Percentiles rank a stretch among this genome's conserved stretches.
Conservation (phyloP, 2,329 filamentous ascomycete genomes). For the Cordyceps javanica region DNA sequence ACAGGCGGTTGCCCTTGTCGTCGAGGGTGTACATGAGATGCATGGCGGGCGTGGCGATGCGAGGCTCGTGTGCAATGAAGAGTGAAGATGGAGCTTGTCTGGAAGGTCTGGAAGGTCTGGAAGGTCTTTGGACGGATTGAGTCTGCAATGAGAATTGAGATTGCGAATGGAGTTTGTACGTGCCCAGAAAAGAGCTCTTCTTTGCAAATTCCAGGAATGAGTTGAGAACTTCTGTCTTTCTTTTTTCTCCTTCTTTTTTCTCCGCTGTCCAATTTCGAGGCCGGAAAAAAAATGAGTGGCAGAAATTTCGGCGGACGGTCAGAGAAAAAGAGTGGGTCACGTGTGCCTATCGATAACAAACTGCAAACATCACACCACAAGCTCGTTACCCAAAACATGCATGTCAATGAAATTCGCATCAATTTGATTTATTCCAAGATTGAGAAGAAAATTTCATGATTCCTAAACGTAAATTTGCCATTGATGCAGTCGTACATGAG, state of each 20-base stretch:
- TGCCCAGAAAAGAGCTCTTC: no score
- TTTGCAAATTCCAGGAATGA: no score
- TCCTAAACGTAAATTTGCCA: not conserved
- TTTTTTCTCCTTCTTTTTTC: no score
- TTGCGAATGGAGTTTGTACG: no score
- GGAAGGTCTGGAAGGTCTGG: no score
- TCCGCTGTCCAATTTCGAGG: no score
- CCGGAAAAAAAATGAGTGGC: conserved; percentile 3
- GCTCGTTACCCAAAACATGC: no score
- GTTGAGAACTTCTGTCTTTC: no score
- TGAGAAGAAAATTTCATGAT: not conserved
- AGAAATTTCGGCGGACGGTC: conserved; percentile 1
- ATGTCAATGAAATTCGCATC: no score
- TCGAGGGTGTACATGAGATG: conserved; percentile 80
- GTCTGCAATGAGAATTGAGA: not conserved
- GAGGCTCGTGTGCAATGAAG: not conserved
- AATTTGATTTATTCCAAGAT: no score
- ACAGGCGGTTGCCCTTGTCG: conserved; percentile 75
- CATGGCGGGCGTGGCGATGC: conserved; percentile 29
- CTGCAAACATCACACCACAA: not conserved
- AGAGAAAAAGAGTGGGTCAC: conserved; percentile 1
- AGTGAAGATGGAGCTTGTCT: no score
- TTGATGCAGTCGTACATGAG: not conserved
- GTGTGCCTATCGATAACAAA: conserved; percentile 11
- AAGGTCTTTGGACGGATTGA: no score